Percentiles rank a stretch among this genome's conserved stretches.
Evolutionary conservation across 768 basidiomycete genomes (phyloP).

Genomic region (Tricholoma furcatifolium): DNA sequence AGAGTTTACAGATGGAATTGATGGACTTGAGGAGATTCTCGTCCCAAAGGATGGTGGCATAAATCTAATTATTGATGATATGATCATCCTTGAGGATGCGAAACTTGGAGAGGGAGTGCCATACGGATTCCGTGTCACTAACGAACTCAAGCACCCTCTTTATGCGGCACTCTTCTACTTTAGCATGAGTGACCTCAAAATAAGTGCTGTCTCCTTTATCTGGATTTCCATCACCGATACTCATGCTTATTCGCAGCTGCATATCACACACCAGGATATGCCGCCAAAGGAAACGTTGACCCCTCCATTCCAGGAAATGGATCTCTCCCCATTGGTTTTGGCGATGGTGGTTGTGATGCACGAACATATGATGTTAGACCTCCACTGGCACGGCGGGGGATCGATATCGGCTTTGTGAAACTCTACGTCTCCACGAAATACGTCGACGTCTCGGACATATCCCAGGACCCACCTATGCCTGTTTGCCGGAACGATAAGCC

Average conservation of each 20-base stretch:
- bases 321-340: conserved; percentile 1
- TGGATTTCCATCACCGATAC: too few relatives aligned
- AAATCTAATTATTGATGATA: too few relatives aligned
- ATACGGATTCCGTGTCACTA: neutral
- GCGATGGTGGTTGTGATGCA: neutral
- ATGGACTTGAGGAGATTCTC: neutral
- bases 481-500: neutral
- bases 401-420: conserved; percentile 6
- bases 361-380: neutral
- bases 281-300: neutral
- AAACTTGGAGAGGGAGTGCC: too few relatives aligned
- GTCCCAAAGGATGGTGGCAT: neutral
- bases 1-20: neutral
- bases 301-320: neutral
- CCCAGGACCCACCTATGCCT: neutral
- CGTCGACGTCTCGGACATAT: neutral
- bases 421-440: conserved; percentile 1
- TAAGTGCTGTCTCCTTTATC: neutral
- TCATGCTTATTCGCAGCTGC: neutral
- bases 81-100: neutral
- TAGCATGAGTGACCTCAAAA: neutral
- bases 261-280: neutral
- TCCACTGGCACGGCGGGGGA: neutral
- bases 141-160: neutral
- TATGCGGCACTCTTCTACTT: conserved; percentile 6